Conservation (phyloP, 2,329 filamentous ascomycete genomes). For the Penicillium sp. region DNA sequence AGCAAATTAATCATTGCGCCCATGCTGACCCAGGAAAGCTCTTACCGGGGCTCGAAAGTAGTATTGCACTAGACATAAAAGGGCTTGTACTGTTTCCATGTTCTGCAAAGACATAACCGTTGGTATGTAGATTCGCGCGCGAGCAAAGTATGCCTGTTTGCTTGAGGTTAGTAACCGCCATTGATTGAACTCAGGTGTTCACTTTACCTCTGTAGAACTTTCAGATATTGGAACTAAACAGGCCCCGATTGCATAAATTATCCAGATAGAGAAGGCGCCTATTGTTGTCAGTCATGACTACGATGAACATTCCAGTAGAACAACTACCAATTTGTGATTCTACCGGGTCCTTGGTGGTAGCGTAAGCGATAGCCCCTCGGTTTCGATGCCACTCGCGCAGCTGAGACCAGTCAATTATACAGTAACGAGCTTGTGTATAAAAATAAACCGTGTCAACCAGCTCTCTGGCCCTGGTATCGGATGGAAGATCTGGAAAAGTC, state of each 20-base stretch:
- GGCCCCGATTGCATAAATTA: slow-evolving; percentile 24
- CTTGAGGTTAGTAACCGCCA: neutral
- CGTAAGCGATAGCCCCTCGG: slow-evolving; percentile 15
- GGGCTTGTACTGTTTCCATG: slow-evolving; percentile 21
- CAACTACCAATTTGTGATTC: slow-evolving; percentile 9
- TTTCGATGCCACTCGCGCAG: slow-evolving; percentile 25
- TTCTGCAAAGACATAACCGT: slow-evolving; percentile 19
- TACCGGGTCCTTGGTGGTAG: slow-evolving; percentile 5
- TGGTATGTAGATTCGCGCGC: slow-evolving; percentile 21
- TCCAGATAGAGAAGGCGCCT: slow-evolving; percentile 26
- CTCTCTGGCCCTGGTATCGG: slow-evolving; percentile 6
- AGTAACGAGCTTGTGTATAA: slow-evolving; percentile 27
- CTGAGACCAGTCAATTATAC: slow-evolving; percentile 25
- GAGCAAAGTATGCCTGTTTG: slow-evolving; percentile 22
- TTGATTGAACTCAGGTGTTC: neutral
- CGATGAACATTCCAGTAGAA: neutral
- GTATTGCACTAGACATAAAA: slow-evolving; percentile 21
- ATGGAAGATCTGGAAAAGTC: slow-evolving; percentile 15
- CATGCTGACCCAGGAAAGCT: neutral
- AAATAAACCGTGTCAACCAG: slow-evolving; percentile 25
- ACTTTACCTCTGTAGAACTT: slow-evolving; percentile 17
- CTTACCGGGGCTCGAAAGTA: slow-evolving; percentile 19
- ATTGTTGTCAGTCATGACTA: neutral
- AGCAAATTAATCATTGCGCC: neutral
- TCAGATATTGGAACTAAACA: slow-evolving; percentile 21